Evolutionary conservation across 495 filamentous ascomycete species (phyloP), one percentile per base, ranked within the genome.

Genomic region (Penicillium manginii): DNA sequence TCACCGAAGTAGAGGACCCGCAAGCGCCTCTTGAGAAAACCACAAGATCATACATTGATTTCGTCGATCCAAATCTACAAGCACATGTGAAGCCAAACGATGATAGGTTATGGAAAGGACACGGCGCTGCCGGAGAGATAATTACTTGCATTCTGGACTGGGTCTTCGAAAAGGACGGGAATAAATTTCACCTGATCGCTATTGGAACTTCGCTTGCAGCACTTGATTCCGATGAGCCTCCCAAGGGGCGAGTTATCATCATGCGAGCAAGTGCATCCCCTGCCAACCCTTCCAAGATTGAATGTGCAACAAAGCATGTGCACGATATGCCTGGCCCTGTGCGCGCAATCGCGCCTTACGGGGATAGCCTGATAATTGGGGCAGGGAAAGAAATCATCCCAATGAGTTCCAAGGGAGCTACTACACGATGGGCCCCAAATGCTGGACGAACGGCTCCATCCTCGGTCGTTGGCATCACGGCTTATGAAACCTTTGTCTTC

Each of bases 91-190:
- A 50, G 15, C 59, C 59, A 2, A 51, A 60, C 2, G 55, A 54
- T 2, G 31, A 51, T 15, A 55, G 59, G 7, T 64, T 63, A 21
- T 73, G 73, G 73, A 67, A 71, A 58, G 73, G 73, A 18, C 63
- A 65, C 37, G 68, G 66, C 12, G 63, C 69, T 29, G 66, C 71
- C n/a, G 79, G 79, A 7, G 81, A 83, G 59, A 75, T 67, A 14
- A 73, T 82, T 49, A 76, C 74, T 29, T 81, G 78, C 51, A 78
- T 83, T 11, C 54, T 78, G 17, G 81, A 83, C 55, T 83, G 81
- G 81, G 72, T 68, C 8, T 79, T 77, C 26, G 63, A 62, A 42
- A 70, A 67, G 56, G 67, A 68, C 19, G 73, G 68, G 10, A 64
- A 78, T n/a, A 63, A 69, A 42, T 79, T 81, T 33, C 78, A 83